phyloP scores from a whole-genome alignment of 768 basidiomycete species.

The Russula emetica region DNA sequence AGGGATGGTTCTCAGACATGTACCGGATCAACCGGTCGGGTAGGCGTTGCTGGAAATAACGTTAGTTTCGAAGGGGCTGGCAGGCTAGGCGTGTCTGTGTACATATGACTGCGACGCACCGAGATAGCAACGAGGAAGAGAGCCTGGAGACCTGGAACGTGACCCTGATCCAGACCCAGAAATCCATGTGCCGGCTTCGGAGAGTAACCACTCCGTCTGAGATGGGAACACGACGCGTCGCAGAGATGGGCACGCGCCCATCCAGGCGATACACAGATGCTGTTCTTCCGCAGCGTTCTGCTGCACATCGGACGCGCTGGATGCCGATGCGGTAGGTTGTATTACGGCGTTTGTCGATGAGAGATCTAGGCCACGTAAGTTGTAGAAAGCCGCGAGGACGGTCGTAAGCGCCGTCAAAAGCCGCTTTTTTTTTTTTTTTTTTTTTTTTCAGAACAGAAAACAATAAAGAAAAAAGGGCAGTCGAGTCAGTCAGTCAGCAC shows the following conservation, averaged over 20 bases:
- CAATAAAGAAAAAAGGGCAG: neutral
- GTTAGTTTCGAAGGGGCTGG: neutral
- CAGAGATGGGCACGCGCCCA: slow-evolving; percentile 49
- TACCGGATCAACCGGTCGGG: neutral
- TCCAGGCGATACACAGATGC: slow-evolving; percentile 52
- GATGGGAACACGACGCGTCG: slow-evolving; percentile 54
- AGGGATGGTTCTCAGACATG: neutral
- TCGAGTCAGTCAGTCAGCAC: neutral
- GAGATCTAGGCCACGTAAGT: slow-evolving; percentile 52
- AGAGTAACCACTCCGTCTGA: slow-evolving; percentile 46
- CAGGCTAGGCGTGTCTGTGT: neutral
- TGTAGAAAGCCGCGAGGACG: slow-evolving; percentile 48
- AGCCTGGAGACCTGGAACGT: neutral
- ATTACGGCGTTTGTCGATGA: slow-evolving; percentile 51
- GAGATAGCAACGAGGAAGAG: slow-evolving; percentile 6
- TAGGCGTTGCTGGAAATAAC: neutral
- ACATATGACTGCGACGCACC: slow-evolving; percentile 6
- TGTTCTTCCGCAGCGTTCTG: slow-evolving; percentile 43
- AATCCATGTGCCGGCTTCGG: slow-evolving; percentile 30
- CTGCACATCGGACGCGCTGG: slow-evolving; percentile 34
- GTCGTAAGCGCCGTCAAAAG: slow-evolving; percentile 57
- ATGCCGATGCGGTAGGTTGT: neutral
- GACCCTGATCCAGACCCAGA: neutral
- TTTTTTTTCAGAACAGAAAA: neutral
- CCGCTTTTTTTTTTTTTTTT: no score